Evolutionary conservation across 2,329 filamentous ascomycete genomes (phyloP).

Genomic region (Trichoderma sp.): DNA sequence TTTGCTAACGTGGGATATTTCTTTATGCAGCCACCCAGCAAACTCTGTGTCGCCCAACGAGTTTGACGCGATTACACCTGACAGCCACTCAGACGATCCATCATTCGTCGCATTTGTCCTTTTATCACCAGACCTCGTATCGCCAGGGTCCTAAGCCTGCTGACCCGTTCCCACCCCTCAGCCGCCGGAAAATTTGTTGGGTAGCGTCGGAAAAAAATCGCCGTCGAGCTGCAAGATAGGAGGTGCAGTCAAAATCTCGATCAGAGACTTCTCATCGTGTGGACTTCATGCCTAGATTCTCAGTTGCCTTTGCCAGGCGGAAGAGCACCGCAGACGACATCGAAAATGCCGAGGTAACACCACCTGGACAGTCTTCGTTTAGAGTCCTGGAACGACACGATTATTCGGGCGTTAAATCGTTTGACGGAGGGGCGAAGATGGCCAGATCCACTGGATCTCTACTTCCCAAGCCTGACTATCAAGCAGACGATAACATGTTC

Average conservation of each 20-base stretch:
- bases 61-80: constrained; percentile 14
- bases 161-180: constrained; percentile 12
- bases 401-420: constrained; percentile 43
- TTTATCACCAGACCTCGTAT: constrained; percentile 19
- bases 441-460: constrained; percentile 37
- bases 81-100: constrained; percentile 13
- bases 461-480: constrained; percentile 32
- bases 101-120: constrained; percentile 5
- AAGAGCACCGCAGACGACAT: constrained; percentile 57
- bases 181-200: constrained; percentile 14
- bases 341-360: constrained; percentile 47
- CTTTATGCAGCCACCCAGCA: constrained; percentile 18
- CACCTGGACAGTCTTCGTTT: constrained; percentile 51
- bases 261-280: constrained; percentile 21
- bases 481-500: constrained; percentile 59
- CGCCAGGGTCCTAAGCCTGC: constrained; percentile 9
- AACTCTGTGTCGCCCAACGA: constrained; percentile 19
- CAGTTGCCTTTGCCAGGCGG: constrained; percentile 57
- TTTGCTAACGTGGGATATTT: constrained; percentile 14
- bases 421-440: constrained; percentile 49
- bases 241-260: constrained; percentile 6
- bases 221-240: constrained; percentile 13
- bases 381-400: constrained; percentile 56
- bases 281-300: constrained; percentile 61
- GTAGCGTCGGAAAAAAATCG: constrained; percentile 22